phyloP scores from a whole-genome alignment of 768 basidiomycete species.

The Phallus indusiatus region DNA sequence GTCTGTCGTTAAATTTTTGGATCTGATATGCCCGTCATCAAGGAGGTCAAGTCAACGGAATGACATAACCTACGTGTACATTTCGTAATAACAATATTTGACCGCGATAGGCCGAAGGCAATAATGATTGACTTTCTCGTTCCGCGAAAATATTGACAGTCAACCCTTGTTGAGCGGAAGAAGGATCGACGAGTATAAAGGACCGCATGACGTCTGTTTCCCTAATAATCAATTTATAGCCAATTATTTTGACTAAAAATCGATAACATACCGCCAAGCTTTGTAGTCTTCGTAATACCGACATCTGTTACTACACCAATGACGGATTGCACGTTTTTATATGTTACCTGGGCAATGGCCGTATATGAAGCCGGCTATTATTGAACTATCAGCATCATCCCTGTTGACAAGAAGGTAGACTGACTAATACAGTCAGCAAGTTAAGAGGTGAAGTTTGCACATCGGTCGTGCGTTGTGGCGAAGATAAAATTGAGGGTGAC shows the following conservation, averaged over 20 bases:
- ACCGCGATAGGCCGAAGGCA: slow-evolving; percentile 3
- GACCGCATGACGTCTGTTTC: neutral
- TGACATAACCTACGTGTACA: neutral
- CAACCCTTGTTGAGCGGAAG: neutral
- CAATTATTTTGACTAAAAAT: neutral
- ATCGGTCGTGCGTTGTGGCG: neutral
- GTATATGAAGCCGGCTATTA: neutral
- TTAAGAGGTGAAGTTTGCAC: neutral
- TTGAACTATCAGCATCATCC: neutral
- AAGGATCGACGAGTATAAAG: slow-evolving; percentile 7
- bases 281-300: slow-evolving; percentile 1
- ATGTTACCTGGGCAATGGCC: neutral
- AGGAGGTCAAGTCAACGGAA: neutral
- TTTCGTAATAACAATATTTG: slow-evolving; percentile 8
- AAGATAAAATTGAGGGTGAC: neutral
- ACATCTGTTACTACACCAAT: slow-evolving; percentile 4
- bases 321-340: neutral
- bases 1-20: neutral
- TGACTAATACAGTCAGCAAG: neutral
- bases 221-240: neutral
- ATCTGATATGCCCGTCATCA: neutral
- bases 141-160: neutral
- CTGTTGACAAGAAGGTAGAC: neutral
- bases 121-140: neutral
- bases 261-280: slow-evolving; percentile 2